Conservation (phyloP, 169 alveolate genomes). For the Blepharisma undulans region DNA sequence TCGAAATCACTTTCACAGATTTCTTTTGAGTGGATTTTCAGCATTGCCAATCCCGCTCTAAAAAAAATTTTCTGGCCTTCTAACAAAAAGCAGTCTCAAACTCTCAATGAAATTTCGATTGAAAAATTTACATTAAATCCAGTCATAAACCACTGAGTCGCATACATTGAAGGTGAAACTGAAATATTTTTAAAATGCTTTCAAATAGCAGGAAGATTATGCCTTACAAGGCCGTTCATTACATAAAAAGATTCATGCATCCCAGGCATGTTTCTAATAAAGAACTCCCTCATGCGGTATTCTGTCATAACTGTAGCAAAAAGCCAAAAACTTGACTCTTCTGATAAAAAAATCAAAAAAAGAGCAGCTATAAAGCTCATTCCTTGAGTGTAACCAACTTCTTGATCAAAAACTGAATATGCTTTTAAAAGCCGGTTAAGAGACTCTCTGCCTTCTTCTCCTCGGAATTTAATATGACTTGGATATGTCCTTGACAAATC, state of each 20-base stretch:
- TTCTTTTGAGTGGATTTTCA: conserved; percentile 57
- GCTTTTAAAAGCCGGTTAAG: conserved; percentile 64
- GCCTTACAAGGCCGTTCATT: conserved; percentile 53
- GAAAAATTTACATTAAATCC: conserved; percentile 54
- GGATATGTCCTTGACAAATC: conserved; percentile 79
- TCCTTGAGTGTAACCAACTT: conserved; percentile 81
- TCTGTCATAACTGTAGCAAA: neutral
- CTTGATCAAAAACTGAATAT: conserved; percentile 60
- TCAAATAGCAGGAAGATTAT: conserved; percentile 62
- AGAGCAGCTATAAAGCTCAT: conserved; percentile 79
- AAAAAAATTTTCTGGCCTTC: conserved; percentile 72
- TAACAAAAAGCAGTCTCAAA: conserved; percentile 67
- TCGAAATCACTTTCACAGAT: conserved; percentile 45
- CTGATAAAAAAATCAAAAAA: conserved; percentile 38
- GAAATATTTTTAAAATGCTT: conserved; percentile 44
- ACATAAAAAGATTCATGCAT: conserved; percentile 70
- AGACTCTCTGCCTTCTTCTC: conserved; percentile 40
- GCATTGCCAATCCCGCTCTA: conserved; percentile 72
- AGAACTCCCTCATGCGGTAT: neutral
- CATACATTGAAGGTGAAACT: conserved; percentile 69
- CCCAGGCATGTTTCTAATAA: conserved; percentile 67
- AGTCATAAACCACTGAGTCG: conserved; percentile 80
- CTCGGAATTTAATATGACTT: conserved; percentile 40
- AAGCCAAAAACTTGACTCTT: conserved; percentile 22
- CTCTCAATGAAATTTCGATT: conserved; percentile 60